These are phyloP conservation scores for Mycena sanguinolenta DNA, from an alignment of 768 basidiomycete genomes.

Conservation along the genomic window DNA sequence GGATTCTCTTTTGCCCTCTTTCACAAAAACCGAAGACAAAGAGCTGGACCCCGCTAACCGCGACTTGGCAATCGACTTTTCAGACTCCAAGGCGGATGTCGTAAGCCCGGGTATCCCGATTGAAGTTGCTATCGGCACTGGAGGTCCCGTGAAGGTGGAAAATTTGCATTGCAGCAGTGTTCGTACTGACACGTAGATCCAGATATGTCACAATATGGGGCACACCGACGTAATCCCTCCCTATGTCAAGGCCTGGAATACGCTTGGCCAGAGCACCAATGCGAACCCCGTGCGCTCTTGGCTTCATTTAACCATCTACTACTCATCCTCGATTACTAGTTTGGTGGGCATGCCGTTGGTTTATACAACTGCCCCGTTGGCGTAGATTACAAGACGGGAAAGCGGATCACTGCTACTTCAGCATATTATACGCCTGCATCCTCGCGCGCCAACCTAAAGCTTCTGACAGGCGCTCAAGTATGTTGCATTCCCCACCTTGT, in stretches of 20 bases:
- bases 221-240: neutral
- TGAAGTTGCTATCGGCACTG: neutral
- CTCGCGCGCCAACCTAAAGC: slow-evolving; percentile 12
- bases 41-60: neutral
- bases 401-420: slow-evolving; percentile 8
- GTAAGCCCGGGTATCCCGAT: neutral
- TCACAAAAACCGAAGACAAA: slow-evolving; percentile 8
- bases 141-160: slow-evolving; percentile 21
- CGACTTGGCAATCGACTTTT: slow-evolving; percentile 9
- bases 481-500: neutral
- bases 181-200: neutral
- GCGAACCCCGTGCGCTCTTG: slow-evolving; percentile 12
- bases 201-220: slow-evolving; percentile 1
- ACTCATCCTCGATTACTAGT: neutral
- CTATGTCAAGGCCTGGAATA: slow-evolving; percentile 25
- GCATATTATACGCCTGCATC: slow-evolving; percentile 19
- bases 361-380: slow-evolving; percentile 3
- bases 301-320: neutral
- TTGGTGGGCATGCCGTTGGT: slow-evolving; percentile 7
- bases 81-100: neutral
- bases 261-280: slow-evolving; percentile 9
- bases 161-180: neutral
- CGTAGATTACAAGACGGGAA: slow-evolving; percentile 17
- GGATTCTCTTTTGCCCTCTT: slow-evolving; percentile 13
- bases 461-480: slow-evolving; percentile 23